These are phyloP conservation scores for Phytomonas sp. DNA, from an alignment of 208 protist species.

Conservation along the genomic window DNA sequence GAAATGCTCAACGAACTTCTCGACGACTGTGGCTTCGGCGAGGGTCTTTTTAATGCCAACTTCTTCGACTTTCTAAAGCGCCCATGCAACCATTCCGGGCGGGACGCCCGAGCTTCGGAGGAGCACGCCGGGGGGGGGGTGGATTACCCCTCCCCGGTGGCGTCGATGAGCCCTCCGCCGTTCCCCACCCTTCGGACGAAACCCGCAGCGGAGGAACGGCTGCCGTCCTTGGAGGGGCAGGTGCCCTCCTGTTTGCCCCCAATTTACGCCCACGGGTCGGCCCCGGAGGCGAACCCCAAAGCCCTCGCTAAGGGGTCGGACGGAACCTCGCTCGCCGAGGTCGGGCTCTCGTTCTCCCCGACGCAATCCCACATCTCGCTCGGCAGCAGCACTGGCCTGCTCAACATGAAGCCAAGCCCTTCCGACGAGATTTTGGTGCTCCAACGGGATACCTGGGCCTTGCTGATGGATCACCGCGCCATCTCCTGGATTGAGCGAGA, in stretches of 20 bases:
- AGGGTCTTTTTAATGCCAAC: neutral
- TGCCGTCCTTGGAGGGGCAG: neutral
- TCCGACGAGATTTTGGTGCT: conserved; percentile 10
- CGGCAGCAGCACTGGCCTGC: neutral
- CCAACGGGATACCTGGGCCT: conserved; percentile 69
- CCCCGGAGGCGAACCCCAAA: too few species aligned
- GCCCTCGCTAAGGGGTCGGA: too few species aligned
- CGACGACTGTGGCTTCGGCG: neutral
- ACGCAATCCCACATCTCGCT: neutral
- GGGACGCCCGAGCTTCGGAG: too few species aligned
- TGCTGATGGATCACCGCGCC: conserved; percentile 81
- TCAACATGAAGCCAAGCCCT: too few species aligned
- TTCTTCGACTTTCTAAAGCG: neutral
- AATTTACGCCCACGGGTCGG: neutral
- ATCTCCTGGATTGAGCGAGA: conserved; percentile 82
- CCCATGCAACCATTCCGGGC: neutral
- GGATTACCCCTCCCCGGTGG: too few species aligned
- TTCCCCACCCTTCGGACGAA: too few species aligned
- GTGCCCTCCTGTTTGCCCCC: neutral
- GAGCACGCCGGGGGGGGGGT: too few species aligned
- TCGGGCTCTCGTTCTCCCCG: neutral
- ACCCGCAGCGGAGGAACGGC: too few species aligned
- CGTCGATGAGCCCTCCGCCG: too few species aligned
- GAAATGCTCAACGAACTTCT: neutral
- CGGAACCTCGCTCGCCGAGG: neutral